Base-by-base conservation (phyloP, 371 early-diverging fungal genomes). In the Zopfochytrium polystomum region DNA sequence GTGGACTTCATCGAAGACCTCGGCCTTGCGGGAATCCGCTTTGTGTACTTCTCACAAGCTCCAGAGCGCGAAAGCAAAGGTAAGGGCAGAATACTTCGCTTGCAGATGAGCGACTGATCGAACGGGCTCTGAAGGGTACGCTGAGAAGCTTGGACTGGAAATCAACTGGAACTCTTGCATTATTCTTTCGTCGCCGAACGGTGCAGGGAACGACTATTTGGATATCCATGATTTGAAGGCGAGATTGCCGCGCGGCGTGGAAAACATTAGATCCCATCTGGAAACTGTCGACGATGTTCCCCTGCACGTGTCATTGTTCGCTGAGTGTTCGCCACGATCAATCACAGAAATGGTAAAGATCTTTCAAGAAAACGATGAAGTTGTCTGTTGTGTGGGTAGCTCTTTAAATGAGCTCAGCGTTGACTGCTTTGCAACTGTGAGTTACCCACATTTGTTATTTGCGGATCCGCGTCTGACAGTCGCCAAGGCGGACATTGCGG, bases 161-260 rank as follows among this genome's bases (percentile, higher is more conserved):
- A 95, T 96, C 2, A 97, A 96, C 63, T 98, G 99, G 99, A 98
- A 98, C 73, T 88, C 89, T 55, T 97, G 97, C 73, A 96, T 98
- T 34, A 71, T 97, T 20, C 75, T 98, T 23, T 91, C 92, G 3
- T 87, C 89, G 3, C 84, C 80, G 20, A 81, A 85, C 25, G 91
- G 90, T 22, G 27, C 59, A 11, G 59, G 59, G 22, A 52, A 26
- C 31, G 9, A 26, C 13, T 98, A 96, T 64, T 70, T 89, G 27
- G 96, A 95, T 57, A 80, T 87, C 4, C 93, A 96, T 66, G 97
- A 98, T 68, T 93, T 96, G 72, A 96, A 97, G 68, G 96, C 99
- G 0, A 87, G 87, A 43, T 76, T 98, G 25, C 99, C 99, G 5
- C 84, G 95, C 0, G 99, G 99, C 3, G 92, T 98, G 43, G 90